Evolutionary conservation across 2,329 filamentous ascomycete species (phyloP).

Genomic region (Xylariaceae sp.): DNA sequence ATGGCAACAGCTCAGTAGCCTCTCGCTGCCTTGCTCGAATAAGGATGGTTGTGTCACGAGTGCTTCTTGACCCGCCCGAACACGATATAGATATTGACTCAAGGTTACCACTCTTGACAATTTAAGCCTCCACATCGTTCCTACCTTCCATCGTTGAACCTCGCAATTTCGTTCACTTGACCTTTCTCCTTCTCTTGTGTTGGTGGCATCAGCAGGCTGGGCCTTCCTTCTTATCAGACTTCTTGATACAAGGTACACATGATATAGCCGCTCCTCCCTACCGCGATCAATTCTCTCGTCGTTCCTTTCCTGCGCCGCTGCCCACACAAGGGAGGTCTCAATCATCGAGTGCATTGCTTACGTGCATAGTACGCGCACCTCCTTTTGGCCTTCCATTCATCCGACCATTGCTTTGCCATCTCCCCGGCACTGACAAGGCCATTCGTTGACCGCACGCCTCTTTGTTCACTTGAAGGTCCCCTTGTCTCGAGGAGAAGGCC

Average conservation of each 20-base stretch:
- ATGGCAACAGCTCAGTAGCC: no score
- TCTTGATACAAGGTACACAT: slow-evolving; percentile 1
- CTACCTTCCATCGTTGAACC: no score
- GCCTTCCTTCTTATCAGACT: not conserved
- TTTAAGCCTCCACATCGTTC: no score
- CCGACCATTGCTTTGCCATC: slow-evolving; percentile 1
- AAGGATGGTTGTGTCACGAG: no score
- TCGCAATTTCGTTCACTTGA: no score
- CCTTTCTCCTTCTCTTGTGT: no score
- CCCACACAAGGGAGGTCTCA: not conserved
- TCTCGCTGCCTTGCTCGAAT: no score
- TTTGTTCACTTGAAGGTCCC: slow-evolving; percentile 17
- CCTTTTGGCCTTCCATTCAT: slow-evolving; percentile 7
- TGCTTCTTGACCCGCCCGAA: no score
- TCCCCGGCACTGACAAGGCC: slow-evolving; percentile 7
- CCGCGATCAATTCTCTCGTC: slow-evolving; percentile 16
- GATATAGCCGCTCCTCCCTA: slow-evolving; percentile 2
- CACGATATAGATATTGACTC: no score
- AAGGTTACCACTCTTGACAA: no score
- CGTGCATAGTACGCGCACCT: not conserved
- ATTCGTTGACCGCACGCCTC: slow-evolving; percentile 12
- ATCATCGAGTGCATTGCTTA: not conserved
- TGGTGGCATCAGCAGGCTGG: not conserved
- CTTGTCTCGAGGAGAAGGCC: no score
- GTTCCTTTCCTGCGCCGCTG: slow-evolving; percentile 27